phyloP scores from a whole-genome alignment of 371 early-diverging fungal genomes.

The Actinomucor elegans region DNA sequence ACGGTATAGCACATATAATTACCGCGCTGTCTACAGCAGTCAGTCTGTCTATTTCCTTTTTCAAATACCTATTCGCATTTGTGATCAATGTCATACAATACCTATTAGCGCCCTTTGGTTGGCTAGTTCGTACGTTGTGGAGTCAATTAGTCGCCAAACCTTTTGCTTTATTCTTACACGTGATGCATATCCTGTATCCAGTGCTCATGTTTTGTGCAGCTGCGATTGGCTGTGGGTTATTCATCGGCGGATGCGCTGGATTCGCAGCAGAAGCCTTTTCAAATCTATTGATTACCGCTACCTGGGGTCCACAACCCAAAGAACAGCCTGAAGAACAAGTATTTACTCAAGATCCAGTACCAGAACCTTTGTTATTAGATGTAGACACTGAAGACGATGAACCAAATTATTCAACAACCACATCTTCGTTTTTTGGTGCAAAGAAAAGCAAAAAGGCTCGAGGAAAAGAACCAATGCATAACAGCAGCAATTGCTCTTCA shows the following conservation, averaged over 20 bases:
- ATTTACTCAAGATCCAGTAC: no score
- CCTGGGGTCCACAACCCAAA: slow-evolving; percentile 33
- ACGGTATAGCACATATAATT: slow-evolving; percentile 6
- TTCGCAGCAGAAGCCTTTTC: slow-evolving; percentile 43
- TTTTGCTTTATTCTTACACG: slow-evolving; percentile 1
- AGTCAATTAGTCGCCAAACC: slow-evolving; percentile 8
- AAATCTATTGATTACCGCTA: slow-evolving; percentile 31
- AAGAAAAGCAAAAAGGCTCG: not conserved
- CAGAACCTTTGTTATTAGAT: no score
- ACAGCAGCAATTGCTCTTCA: no score
- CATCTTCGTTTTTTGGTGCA: not conserved
- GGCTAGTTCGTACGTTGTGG: slow-evolving; percentile 3
- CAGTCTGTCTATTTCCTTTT: slow-evolving; percentile 9
- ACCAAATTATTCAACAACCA: not conserved
- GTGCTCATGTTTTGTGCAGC: slow-evolving; percentile 29
- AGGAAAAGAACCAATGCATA: slow-evolving; percentile 21
- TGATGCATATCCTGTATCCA: slow-evolving; percentile 20
- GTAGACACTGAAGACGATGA: not conserved
- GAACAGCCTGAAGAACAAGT: not conserved
- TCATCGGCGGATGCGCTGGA: slow-evolving; percentile 53
- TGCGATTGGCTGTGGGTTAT: slow-evolving; percentile 34
- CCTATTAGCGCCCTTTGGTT: slow-evolving; percentile 3
- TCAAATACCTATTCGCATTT: slow-evolving; percentile 6
- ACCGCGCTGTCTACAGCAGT: slow-evolving; percentile 6
- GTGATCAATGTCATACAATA: not conserved